Conservation (phyloP, 2,329 filamentous ascomycete species). For the Fusarium miscanthi region DNA sequence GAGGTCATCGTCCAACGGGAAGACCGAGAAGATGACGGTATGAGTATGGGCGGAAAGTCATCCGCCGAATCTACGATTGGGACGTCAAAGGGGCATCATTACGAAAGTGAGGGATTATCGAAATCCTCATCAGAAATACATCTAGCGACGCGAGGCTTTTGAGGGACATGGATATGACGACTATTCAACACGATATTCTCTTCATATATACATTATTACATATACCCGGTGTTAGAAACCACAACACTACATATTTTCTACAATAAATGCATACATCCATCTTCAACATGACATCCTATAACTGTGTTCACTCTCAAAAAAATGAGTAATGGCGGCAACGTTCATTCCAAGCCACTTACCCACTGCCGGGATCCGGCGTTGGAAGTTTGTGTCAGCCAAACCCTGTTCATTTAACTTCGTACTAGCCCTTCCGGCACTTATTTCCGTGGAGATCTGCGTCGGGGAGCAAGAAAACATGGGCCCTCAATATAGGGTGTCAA, state of each 20-base stretch:
- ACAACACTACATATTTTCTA: neutral
- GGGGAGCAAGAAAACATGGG: no score
- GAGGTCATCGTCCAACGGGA: constrained; percentile 40
- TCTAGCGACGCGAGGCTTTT: constrained; percentile 40
- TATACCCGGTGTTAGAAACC: constrained; percentile 27
- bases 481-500: no score
- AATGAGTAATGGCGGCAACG: neutral
- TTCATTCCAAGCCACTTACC: constrained; percentile 2
- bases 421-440: neutral
- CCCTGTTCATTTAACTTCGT: neutral
- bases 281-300: rapidly evolving
- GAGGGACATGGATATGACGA: neutral
- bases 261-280: rapidly evolving
- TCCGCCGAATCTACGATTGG: constrained; percentile 27
- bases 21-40: constrained; percentile 31
- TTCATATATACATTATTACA: neutral
- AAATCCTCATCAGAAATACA: constrained; percentile 45
- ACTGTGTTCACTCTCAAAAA: rapidly evolving
- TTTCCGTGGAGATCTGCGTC: neutral
- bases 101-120: constrained; percentile 33
- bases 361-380: neutral
- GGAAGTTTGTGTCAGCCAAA: neutral
- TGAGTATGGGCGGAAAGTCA: constrained; percentile 35
- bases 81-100: constrained; percentile 6
- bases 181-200: neutral